Evolutionary conservation across 78 protist species (phyloP).

Genomic region (Mastigamoeba balamuthi): DNA sequence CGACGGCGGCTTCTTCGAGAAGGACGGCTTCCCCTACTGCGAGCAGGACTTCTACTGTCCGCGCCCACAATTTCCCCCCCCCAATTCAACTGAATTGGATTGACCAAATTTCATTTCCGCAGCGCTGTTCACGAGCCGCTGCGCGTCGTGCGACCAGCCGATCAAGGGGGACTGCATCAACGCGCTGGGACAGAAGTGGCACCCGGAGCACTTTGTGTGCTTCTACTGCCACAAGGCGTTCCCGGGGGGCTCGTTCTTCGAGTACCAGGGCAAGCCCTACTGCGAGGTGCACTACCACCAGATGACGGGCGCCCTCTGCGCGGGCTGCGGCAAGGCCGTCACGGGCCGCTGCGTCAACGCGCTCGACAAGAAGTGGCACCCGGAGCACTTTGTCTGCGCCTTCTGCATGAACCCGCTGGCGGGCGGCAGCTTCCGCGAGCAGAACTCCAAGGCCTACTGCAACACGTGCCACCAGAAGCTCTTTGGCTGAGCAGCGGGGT

Average conservation of each 20-base stretch:
- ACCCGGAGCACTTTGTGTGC: slow-evolving; percentile 60
- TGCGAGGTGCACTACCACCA: slow-evolving; percentile 54
- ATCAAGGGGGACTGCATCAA: slow-evolving; percentile 54
- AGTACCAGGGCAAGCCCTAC: slow-evolving; percentile 52
- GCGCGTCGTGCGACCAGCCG: slow-evolving; percentile 39
- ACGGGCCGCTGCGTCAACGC: slow-evolving; percentile 49
- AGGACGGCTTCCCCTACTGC: slow-evolving; percentile 60
- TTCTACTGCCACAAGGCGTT: slow-evolving; percentile 37
- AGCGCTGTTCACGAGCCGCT: slow-evolving; percentile 24
- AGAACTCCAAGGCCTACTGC: slow-evolving; percentile 52
- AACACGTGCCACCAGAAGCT: slow-evolving; percentile 18
- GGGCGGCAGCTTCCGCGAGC: slow-evolving; percentile 40
- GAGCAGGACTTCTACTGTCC: slow-evolving; percentile 33
- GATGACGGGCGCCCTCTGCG: slow-evolving; percentile 42
- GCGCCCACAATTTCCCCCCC: too few relatives aligned
- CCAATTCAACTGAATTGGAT: too few relatives aligned
- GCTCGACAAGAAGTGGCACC: slow-evolving; percentile 44
- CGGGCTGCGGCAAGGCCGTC: slow-evolving; percentile 48
- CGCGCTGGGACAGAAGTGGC: slow-evolving; percentile 62
- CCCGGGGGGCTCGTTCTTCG: slow-evolving; percentile 35
- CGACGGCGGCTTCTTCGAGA: slow-evolving; percentile 48
- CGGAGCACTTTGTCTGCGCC: slow-evolving; percentile 63
- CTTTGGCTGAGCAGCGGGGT: neutral
- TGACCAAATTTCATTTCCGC: too few relatives aligned
- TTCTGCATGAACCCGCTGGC: slow-evolving; percentile 52